Evolutionary conservation across 192 early-diverging fungal species (phyloP), one percentile per base, ranked within the genome.

Genomic region (Coemansia sp.): DNA sequence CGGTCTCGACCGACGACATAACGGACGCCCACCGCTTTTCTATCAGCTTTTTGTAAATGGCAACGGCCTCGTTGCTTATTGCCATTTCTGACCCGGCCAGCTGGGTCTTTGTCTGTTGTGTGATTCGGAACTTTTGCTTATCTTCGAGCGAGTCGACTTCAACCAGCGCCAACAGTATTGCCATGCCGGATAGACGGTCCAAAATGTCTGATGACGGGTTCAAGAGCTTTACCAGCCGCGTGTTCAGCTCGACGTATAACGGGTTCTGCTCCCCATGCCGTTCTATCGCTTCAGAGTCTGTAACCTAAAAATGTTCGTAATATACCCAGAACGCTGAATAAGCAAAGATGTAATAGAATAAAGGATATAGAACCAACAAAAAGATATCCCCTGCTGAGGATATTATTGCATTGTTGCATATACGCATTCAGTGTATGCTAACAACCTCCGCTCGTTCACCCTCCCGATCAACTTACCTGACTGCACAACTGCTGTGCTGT

Each of bases 81-180:
- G 21, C 50, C 51, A 62, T 41, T 38, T 75, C 69, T 0, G 57
- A 32, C 15, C 60, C 57, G n/a, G 47, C 38, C 12, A 80, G 57
- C 37, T 75, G 60, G 5, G 49, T 23, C 25, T 66, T 67, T 1
- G 70, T 53, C 51, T 75, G 77, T 41, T 21, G 32, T 24, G 59
- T 52, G 12, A 80, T 67, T 5, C 77, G 77, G 10, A 50, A 53
- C 41, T 62, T 65, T 56, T 71, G 77, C 53, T 54, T 73, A 27
- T 59, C 65, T n/a, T 80, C 77, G 10, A 75, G 68, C 23, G 60
- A 60, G 15, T 75, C 77, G 3, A 75, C 62, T 12, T 75, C 69
- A 23, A 56, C 65, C 47, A 80, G 67, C n/a, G 69, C 61, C 32
- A 60, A 54, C 21, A 79, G 64, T 39, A 79, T 69, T 8, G 70